Conservation (phyloP, 2,329 filamentous ascomycete species). For the Botrytis tulipae region DNA sequence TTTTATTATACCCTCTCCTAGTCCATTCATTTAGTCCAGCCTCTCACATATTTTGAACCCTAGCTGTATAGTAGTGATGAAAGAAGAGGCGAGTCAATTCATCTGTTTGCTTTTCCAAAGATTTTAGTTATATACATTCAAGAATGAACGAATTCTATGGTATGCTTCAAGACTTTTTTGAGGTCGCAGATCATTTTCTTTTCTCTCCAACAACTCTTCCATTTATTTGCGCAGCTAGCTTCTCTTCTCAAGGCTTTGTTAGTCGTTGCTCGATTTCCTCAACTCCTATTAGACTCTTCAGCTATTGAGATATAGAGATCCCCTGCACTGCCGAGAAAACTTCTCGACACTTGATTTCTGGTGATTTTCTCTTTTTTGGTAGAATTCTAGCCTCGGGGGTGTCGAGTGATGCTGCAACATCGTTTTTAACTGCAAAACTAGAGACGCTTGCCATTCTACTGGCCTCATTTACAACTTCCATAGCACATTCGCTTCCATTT, state of each 20-base stretch:
- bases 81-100: neutral
- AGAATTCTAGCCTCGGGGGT: neutral
- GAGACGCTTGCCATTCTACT: neutral
- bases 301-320: neutral
- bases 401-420: neutral
- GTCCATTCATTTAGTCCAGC: neutral
- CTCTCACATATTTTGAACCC: neutral
- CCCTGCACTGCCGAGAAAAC: neutral
- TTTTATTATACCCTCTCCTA: neutral
- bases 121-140: neutral
- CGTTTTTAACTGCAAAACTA: neutral
- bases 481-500: neutral
- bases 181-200: neutral
- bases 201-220: neutral
- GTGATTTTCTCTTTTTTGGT: no score
- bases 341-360: neutral
- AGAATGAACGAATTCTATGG: neutral
- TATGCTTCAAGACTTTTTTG: neutral
- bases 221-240: neutral
- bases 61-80: neutral
- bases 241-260: neutral
- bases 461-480: neutral
- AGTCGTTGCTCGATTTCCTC: neutral
- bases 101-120: neutral
- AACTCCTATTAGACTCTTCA: neutral